Percentiles rank a stretch among this genome's conserved stretches.
phyloP scores from a whole-genome alignment of 768 basidiomycete genomes.

The Phlebiopsis flavidoalba region DNA sequence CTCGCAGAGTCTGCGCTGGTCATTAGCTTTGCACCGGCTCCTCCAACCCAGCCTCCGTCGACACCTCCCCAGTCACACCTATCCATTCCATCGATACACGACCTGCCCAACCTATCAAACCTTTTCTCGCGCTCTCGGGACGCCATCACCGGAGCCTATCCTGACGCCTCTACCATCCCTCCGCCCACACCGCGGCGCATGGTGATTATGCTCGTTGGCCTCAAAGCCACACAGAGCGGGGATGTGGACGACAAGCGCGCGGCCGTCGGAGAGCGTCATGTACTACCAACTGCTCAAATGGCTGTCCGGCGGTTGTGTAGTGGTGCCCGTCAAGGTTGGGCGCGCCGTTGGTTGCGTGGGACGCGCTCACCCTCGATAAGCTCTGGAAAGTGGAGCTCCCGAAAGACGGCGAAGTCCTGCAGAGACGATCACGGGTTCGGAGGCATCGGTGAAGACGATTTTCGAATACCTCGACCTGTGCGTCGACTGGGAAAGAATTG shows the following conservation, averaged over 20 bases:
- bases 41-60: slow-evolving; percentile 9
- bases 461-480: slow-evolving; percentile 59
- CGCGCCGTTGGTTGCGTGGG: slow-evolving; percentile 62
- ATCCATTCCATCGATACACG: slow-evolving; percentile 16
- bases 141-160: slow-evolving; percentile 45
- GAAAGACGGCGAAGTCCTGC: slow-evolving; percentile 24
- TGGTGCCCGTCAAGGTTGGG: slow-evolving; percentile 54
- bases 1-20: slow-evolving; percentile 51
- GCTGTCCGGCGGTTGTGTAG: slow-evolving; percentile 56
- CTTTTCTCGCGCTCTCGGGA: slow-evolving; percentile 43
- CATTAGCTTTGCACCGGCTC: slow-evolving; percentile 36
- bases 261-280: slow-evolving; percentile 59
- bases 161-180: slow-evolving; percentile 35
- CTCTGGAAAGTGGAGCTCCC: slow-evolving; percentile 50
- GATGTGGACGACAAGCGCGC: slow-evolving; percentile 53
- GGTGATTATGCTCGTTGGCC: slow-evolving; percentile 48
- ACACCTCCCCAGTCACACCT: slow-evolving; percentile 15
- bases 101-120: slow-evolving; percentile 36
- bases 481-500: slow-evolving; percentile 55
- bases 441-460: slow-evolving; percentile 49
- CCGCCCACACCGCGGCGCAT: slow-evolving; percentile 49
- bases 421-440: slow-evolving; percentile 36
- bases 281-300: slow-evolving; percentile 57
- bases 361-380: slow-evolving; percentile 50
- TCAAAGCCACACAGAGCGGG: slow-evolving; percentile 53